Evolutionary conservation across 306 rosid species (phyloP).

Genomic region (Vigna hirtella): DNA sequence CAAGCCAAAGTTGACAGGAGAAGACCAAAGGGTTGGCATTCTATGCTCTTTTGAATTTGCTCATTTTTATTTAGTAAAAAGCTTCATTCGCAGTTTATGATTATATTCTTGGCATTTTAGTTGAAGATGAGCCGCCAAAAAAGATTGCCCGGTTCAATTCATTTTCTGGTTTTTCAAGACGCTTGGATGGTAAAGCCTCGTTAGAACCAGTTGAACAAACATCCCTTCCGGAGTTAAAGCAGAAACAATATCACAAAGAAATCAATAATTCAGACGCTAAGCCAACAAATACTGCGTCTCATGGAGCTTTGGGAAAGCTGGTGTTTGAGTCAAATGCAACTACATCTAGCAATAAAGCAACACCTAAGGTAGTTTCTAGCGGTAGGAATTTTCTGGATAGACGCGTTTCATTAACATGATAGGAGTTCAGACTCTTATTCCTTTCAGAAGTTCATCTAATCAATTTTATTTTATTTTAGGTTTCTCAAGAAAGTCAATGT

Average conservation of each 20-base stretch:
- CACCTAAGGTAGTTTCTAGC: slow-evolving; percentile 48
- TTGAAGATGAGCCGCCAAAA: slow-evolving; percentile 51
- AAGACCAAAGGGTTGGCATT: slow-evolving; percentile 43
- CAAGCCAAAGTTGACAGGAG: slow-evolving; percentile 39
- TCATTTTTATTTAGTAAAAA: background rate
- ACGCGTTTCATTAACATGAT: background rate
- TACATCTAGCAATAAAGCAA: slow-evolving; percentile 36
- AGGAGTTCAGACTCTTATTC: background rate
- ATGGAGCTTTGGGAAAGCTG: slow-evolving; percentile 56
- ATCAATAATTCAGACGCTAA: slow-evolving; percentile 42
- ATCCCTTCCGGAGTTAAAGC: slow-evolving; percentile 44
- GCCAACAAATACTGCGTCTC: slow-evolving; percentile 37
- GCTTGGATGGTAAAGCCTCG: slow-evolving; percentile 57
- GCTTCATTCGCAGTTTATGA: background rate
- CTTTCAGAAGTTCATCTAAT: background rate
- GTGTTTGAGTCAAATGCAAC: slow-evolving; percentile 57
- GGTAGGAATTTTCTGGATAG: background rate
- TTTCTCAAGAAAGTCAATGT: slow-evolving; percentile 23
- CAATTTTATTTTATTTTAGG: slow-evolving; percentile 35
- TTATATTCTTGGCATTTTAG: slow-evolving; percentile 41
- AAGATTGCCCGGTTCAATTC: slow-evolving; percentile 51
- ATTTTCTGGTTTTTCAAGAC: slow-evolving; percentile 59
- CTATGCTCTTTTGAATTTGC: background rate
- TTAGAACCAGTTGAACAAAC: slow-evolving; percentile 44
- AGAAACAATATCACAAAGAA: slow-evolving; percentile 46